Evolutionary conservation across 2,329 filamentous ascomycete genomes (phyloP).

Genomic region (Claviceps quebecensis): DNA sequence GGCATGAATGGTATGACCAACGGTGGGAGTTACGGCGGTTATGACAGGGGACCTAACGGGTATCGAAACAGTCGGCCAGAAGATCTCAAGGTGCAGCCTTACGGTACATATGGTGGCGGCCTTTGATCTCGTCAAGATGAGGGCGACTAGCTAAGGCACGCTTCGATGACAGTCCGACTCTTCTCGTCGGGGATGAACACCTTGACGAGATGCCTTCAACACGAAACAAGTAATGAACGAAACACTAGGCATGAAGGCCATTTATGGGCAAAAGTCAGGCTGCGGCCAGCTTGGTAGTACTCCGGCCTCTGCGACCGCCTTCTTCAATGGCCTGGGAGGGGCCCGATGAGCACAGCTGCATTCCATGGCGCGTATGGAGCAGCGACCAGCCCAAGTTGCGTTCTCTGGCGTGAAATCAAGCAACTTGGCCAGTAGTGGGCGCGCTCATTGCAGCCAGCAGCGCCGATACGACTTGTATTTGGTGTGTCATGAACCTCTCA

Average conservation of each 20-base stretch:
- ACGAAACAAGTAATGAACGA: constrained; percentile 54
- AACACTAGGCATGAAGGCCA: constrained; percentile 54
- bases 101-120: constrained; percentile 8
- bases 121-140: constrained; percentile 7
- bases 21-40: constrained; percentile 21
- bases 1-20: constrained; percentile 22
- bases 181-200: constrained; percentile 70
- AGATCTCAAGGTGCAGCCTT: constrained; percentile 31
- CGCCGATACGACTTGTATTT: constrained; percentile 33
- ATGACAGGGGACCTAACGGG: constrained; percentile 26
- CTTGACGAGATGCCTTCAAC: constrained; percentile 52
- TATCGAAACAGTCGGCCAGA: constrained; percentile 30
- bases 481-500: constrained; percentile 8
- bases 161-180: constrained; percentile 62
- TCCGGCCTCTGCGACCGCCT: constrained; percentile 52
- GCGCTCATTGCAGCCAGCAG: constrained; percentile 18
- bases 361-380: constrained; percentile 50
- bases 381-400: constrained; percentile 66
- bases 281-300: constrained; percentile 32
- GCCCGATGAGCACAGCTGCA: constrained; percentile 30
- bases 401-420: constrained; percentile 73
- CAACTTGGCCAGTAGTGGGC: constrained; percentile 41
- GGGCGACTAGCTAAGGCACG: constrained; percentile 40
- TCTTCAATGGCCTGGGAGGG: constrained; percentile 46
- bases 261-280: constrained; percentile 50